These are phyloP conservation scores for Solanum raphanifolium DNA, from an alignment of 257 asterid genomes.

Conservation along the genomic window DNA sequence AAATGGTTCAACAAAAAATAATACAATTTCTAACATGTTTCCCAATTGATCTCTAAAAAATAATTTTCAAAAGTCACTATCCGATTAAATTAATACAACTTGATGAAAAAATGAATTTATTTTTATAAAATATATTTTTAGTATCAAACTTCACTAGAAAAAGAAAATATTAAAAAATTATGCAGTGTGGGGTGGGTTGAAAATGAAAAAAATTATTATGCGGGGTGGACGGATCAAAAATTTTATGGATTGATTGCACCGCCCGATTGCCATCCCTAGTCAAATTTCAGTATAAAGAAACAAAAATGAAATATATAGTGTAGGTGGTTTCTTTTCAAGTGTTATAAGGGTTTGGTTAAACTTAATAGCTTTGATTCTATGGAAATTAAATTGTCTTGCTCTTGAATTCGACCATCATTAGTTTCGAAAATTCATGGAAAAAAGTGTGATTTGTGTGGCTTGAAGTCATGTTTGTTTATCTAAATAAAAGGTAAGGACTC, in stretches of 20 bases:
- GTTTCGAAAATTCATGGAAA: neutral
- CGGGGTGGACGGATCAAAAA: rapidly evolving
- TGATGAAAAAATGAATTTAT: no score
- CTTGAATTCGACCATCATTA: neutral
- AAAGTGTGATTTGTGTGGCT: neutral
- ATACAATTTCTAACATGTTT: neutral
- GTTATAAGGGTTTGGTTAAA: no score
- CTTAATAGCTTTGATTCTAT: no score
- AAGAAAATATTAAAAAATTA: no score
- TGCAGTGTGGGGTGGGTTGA: neutral
- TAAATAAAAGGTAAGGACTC: neutral
- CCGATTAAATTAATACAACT: neutral
- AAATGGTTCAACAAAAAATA: neutral
- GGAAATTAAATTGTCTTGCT: neutral
- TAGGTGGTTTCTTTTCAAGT: neutral
- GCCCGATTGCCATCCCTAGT: neutral
- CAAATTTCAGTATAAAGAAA: neutral
- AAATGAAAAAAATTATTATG: neutral
- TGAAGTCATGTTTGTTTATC: neutral
- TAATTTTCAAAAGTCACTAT: neutral
- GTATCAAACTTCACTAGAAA: neutral
- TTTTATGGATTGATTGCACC: no score
- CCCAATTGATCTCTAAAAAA: neutral
- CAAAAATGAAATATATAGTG: neutral
- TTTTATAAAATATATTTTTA: no score